Percentiles rank a stretch among this genome's conserved stretches.
Evolutionary conservation across 2,329 filamentous ascomycete genomes (phyloP).

Genomic region (Colletotrichum navitas): DNA sequence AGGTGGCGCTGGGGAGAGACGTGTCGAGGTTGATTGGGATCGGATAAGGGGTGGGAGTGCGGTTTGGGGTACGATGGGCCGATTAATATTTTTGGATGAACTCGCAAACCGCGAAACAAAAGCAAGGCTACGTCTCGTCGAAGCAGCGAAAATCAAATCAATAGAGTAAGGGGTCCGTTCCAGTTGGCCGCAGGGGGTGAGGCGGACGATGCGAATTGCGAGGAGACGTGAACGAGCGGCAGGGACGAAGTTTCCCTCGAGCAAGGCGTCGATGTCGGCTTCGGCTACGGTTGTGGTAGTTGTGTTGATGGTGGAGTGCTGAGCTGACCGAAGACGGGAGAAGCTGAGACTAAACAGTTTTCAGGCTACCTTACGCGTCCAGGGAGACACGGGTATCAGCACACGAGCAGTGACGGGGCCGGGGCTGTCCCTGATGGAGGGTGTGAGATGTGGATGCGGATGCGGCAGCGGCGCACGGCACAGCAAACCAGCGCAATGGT

Average conservation of each 20-base stretch:
- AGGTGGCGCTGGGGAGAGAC: slow-evolving; percentile 9
- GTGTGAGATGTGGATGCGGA: slow-evolving; percentile 1
- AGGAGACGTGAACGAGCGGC: slow-evolving; percentile 42
- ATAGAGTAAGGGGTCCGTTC: neutral
- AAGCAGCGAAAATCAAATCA: slow-evolving; percentile 19
- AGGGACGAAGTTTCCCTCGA: slow-evolving; percentile 41
- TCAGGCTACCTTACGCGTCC: slow-evolving; percentile 28
- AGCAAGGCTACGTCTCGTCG: slow-evolving; percentile 33
- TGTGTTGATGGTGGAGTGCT: slow-evolving; percentile 16
- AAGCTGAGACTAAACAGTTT: slow-evolving; percentile 28
- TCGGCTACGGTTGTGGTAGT: slow-evolving; percentile 1
- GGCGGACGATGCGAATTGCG: slow-evolving; percentile 32
- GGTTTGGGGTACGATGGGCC: slow-evolving; percentile 3
- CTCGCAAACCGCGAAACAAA: slow-evolving; percentile 34
- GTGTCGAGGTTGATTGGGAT: slow-evolving; percentile 24
- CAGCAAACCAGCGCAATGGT: slow-evolving; percentile 12
- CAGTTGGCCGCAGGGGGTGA: neutral
- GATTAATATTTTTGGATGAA: slow-evolving; percentile 32
- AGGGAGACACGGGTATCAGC: slow-evolving; percentile 10
- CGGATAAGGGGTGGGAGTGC: slow-evolving; percentile 21
- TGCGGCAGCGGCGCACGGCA: slow-evolving; percentile 8
- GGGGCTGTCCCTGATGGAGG: slow-evolving; percentile 16
- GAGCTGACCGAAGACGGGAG: slow-evolving; percentile 26
- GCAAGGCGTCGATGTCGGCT: slow-evolving; percentile 26
- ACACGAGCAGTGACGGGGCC: slow-evolving; percentile 19